These are phyloP conservation scores for Cephalotrichum gorgonifer DNA, from an alignment of 2,329 filamentous ascomycete genomes.

Conservation along the genomic window DNA sequence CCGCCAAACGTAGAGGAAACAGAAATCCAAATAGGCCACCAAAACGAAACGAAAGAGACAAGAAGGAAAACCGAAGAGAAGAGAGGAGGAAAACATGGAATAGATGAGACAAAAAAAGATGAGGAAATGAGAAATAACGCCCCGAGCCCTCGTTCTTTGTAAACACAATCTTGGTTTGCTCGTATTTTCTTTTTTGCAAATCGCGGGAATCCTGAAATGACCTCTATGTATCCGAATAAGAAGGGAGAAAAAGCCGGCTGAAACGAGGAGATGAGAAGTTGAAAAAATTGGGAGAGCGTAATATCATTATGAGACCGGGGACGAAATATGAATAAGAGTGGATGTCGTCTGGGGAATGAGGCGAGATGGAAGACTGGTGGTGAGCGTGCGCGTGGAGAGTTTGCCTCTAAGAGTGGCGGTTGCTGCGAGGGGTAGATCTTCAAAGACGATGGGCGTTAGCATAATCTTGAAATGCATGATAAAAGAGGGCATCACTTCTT, in stretches of 20 bases:
- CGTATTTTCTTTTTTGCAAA: slow-evolving; percentile 1
- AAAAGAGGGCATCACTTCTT: too few species aligned
- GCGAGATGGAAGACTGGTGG: background rate
- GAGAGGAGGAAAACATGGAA: too few species aligned
- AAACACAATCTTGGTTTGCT: background rate
- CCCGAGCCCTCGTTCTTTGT: background rate
- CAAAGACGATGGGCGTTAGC: background rate
- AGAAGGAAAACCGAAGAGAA: too few species aligned
- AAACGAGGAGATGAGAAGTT: background rate
- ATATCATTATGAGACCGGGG: slow-evolving; percentile 1
- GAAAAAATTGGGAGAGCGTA: background rate
- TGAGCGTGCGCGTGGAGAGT: too few species aligned
- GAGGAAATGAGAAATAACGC: background rate
- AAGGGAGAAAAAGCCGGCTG: background rate
- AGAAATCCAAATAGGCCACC: background rate
- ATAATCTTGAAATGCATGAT: background rate
- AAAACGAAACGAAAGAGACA: background rate
- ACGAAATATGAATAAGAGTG: background rate
- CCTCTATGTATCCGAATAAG: background rate
- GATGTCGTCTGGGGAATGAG: background rate
- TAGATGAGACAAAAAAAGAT: too few species aligned
- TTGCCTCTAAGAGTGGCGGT: background rate
- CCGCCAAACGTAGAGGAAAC: background rate
- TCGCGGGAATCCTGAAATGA: background rate
- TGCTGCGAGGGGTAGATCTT: slow-evolving; percentile 5